Evolutionary conservation across 2,329 filamentous ascomycete genomes (phyloP).

Genomic region (Fusarium sp.): DNA sequence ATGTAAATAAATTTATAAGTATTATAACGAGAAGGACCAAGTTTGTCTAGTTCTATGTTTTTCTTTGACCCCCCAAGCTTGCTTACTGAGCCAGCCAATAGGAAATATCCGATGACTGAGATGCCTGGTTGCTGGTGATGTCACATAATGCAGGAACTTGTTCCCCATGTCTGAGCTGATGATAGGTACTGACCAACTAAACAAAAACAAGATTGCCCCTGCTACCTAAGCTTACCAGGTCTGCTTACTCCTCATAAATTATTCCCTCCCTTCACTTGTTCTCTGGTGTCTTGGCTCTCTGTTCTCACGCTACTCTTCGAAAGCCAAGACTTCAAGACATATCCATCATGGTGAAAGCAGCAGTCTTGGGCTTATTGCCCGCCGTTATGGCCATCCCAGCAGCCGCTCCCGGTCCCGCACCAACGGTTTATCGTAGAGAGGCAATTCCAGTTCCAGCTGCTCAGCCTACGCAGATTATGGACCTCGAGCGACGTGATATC

Average conservation of each 20-base stretch:
- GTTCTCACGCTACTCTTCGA: neutral
- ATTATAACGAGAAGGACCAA: neutral
- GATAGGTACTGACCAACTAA: neutral
- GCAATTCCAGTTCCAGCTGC: constrained; percentile 27
- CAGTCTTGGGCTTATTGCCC: constrained; percentile 39
- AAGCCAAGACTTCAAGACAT: neutral
- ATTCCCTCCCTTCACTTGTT: neutral
- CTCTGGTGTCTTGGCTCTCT: neutral
- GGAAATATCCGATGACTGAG: constrained; percentile 12
- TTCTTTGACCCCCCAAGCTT: neutral
- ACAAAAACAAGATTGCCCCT: constrained; percentile 20
- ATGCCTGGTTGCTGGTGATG: constrained; percentile 21
- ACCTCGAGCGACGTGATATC: constrained; percentile 48
- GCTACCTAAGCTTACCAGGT: neutral
- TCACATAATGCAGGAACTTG: constrained; percentile 38
- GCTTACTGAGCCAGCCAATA: constrained; percentile 11
- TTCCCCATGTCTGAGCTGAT: constrained; percentile 1
- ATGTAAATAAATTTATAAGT: neutral
- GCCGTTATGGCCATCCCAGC: constrained; percentile 38
- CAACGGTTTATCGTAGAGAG: constrained; percentile 23
- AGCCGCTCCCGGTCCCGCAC: constrained; percentile 36
- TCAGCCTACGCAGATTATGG: constrained; percentile 39
- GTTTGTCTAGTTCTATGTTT: neutral
- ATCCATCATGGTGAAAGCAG: constrained; percentile 31
- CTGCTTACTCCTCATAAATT: neutral